Evolutionary conservation across 1,284 basidiomycete genomes (phyloP), one percentile per base, ranked within the genome.

Genomic region (Microbotryum silenes-acaulis): DNA sequence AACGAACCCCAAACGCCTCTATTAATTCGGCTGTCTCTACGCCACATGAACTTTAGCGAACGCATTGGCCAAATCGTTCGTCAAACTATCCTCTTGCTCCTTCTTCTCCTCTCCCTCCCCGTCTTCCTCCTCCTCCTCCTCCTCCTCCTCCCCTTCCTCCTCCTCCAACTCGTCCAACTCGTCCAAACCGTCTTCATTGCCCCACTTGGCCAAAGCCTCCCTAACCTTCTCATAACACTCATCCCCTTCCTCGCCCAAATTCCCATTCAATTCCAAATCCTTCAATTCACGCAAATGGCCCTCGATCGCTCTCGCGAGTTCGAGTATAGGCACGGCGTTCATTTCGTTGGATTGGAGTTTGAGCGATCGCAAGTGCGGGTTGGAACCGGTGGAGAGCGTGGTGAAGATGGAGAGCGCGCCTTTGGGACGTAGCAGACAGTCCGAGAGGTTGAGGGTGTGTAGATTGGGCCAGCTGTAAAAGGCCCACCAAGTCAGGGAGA

Each of bases 291-390:
- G 77, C 61, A 88, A 78, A 63, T 83, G 82, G 56, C 80, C 77
- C 4, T 80, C 78, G 63, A 96, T 83, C 3, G 82, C 84, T 46
- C 81, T 76, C 1, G 85, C 83, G 45, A 97, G 79, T 7, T 88
- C 74, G 51, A 81, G 78, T 60, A 91, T 84, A 14, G 88, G 81
- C 58, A 82, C 77, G 27, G 81, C 77, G 70, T 91, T 88, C 54
- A 96, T 82, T 73, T 96, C 91, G 74, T 91, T 90, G 74, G 93
- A 93, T 77, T 94, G 89, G 45, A 97, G 78, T 72, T 86, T 86
- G 57, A 97, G 79, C 14, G 80, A 82, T 71, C 85, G 82, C 54
- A 97, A 78, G 70, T 85, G 83, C 25, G 81, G 80, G 74, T 89
- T 91, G 50, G 83, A 83, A 6, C 91, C 90, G 25, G 67, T 60